phyloP scores from a whole-genome alignment of 2,329 filamentous ascomycete genomes.

The Rhinocladiella mackenziei region DNA sequence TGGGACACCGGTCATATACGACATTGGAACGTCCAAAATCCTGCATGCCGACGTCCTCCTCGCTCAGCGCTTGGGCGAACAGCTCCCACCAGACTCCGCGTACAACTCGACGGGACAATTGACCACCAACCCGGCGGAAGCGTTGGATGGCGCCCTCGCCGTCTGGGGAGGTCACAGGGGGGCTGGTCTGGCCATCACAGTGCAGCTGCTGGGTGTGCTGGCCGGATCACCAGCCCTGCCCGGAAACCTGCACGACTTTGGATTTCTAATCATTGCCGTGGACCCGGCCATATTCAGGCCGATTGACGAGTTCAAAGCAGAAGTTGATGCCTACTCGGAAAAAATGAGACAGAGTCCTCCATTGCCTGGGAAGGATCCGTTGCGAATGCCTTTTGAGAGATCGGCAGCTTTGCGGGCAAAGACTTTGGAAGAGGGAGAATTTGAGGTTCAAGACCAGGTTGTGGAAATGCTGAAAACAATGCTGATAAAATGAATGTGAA shows the following conservation, averaged over 20 bases:
- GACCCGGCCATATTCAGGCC: conserved; percentile 13
- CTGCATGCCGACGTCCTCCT: conserved; percentile 14
- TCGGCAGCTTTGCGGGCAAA: no score
- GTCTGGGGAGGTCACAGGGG: conserved; percentile 19
- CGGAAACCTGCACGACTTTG: background rate
- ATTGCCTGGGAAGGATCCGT: no score
- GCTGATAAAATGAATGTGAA: no score
- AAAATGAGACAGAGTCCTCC: no score
- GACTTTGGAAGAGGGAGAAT: no score
- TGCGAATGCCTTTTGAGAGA: no score
- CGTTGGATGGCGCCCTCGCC: conserved; percentile 10
- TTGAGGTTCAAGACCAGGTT: no score
- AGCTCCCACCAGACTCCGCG: conserved; percentile 8
- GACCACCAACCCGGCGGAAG: conserved; percentile 8
- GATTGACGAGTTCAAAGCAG: conserved; percentile 14
- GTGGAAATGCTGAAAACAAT: no score
- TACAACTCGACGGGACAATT: conserved; percentile 5
- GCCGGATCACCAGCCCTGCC: conserved; percentile 7
- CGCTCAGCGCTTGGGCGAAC: conserved; percentile 2
- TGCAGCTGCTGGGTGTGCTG: conserved; percentile 14
- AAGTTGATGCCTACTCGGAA: no score
- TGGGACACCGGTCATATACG: conserved; percentile 12
- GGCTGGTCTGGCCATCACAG: conserved; percentile 9
- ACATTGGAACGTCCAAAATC: conserved; percentile 19
- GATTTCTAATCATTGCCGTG: conserved; percentile 10